Conservation (phyloP, 345 rosid species). For the Trapa incisa region DNA sequence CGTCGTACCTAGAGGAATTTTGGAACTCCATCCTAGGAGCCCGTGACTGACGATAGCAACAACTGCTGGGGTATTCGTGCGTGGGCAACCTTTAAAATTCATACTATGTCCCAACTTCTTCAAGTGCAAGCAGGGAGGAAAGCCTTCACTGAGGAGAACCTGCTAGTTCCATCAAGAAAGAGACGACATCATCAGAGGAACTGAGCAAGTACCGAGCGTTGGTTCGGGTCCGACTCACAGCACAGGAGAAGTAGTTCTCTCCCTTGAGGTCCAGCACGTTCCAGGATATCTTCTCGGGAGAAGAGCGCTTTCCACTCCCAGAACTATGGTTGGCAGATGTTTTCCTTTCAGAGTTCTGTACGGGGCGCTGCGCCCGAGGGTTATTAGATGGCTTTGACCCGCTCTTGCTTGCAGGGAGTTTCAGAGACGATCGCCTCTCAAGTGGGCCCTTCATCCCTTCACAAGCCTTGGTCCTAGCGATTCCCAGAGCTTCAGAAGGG, state of each 20-base stretch:
- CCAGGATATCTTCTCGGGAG: slow-evolving; percentile 79
- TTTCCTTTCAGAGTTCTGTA: slow-evolving; percentile 36
- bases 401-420: slow-evolving; percentile 48
- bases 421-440: slow-evolving; percentile 45
- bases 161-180: slow-evolving; percentile 58
- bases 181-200: slow-evolving; percentile 73
- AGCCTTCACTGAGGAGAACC: slow-evolving; percentile 11
- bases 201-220: slow-evolving; percentile 60
- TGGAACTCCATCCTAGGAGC: too few relatives aligned
- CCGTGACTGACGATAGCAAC: too few relatives aligned
- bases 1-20: too few relatives aligned
- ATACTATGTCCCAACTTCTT: too few relatives aligned
- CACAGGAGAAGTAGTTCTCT: slow-evolving; percentile 91
- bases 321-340: slow-evolving; percentile 22
- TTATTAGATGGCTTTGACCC: slow-evolving; percentile 52
- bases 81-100: too few relatives aligned
- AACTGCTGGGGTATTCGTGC: too few relatives aligned
- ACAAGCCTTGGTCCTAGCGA: slow-evolving; percentile 43
- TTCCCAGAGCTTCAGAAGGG: slow-evolving; percentile 45
- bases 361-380: slow-evolving; percentile 43
- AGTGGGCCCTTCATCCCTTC: slow-evolving; percentile 46
- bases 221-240: slow-evolving; percentile 79
- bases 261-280: slow-evolving; percentile 96
- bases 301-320: slow-evolving; percentile 36
- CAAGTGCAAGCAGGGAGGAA: background rate